Base-by-base conservation (phyloP, 2,329 filamentous ascomycete species). In the Exophiala bonariae region DNA sequence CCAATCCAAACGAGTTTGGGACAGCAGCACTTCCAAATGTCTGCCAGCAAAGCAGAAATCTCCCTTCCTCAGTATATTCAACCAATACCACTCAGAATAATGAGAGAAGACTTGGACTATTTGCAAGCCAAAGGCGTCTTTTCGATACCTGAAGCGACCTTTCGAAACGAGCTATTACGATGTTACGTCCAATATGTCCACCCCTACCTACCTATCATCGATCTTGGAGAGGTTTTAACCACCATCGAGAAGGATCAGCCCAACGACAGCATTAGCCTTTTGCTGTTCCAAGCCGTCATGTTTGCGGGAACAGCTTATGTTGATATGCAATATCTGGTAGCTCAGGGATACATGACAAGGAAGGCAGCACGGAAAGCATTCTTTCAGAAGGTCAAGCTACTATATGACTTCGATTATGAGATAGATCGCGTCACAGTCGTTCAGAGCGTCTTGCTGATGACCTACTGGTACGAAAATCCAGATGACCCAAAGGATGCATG, bases 401-500 rank as follows among this genome's bases (percentile, higher is more conserved):
- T 97, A 14, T 96, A 96, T 69, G 91, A 96, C 65, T 95, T 96
- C 57, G 92, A 97, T 67, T 95, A 95, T 66, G 92, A 97, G 68
- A 82, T 84, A 35, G 91, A 96, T 66, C 87, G 91, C 41, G 84
- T 96, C 48, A 82, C 89, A 16, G 79, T 96, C 18, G 89, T 96
- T 11, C 92, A 96, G 68, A 86, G 88, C 4, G 76, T 96, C 17
- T 76, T 96, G 17, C 78, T 96, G 50, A 90, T 96, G 87, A 96
- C 91, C 3, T 96, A 95, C 66, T 97, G 92, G 87, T 96, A 96
- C 66, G 91, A 96, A 69, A 95, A 89, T 10, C 91, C 91, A 0
- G 90, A 96, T 68, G 92, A 96, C 65, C 89, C 96, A 65, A 96
- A 96, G 68, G 92, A 96, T 66, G 96, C 91, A 35, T 96, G 92